Conservation (phyloP, 2,329 filamentous ascomycete species). For the Cladosporium colombiae region DNA sequence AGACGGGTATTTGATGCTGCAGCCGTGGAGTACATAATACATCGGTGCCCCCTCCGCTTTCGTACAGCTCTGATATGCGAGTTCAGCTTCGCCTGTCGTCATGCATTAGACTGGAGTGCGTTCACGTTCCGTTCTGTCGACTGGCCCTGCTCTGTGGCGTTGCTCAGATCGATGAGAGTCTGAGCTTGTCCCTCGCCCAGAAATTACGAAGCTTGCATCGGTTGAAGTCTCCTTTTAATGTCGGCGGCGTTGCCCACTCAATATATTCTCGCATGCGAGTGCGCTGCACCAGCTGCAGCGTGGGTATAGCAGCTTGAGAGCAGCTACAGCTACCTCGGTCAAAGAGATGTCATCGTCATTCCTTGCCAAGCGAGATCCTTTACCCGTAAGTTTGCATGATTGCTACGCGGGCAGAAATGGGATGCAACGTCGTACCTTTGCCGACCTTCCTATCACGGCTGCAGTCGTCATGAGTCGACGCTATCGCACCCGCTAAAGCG, state of each 20-base stretch:
- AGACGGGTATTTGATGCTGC: background rate
- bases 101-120: background rate
- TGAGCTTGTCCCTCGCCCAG: background rate
- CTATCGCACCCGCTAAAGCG: slow-evolving; percentile 1
- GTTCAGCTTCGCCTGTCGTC: background rate
- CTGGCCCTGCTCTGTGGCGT: background rate
- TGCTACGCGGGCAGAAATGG: background rate
- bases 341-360: background rate
- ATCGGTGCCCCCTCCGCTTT: background rate
- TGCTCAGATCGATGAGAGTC: background rate
- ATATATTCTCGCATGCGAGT: background rate
- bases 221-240: background rate
- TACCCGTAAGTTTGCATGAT: background rate
- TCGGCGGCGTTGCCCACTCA: background rate
- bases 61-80: background rate
- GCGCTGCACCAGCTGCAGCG: background rate
- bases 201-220: background rate
- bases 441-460: slow-evolving; percentile 9
- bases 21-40: background rate
- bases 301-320: too few relatives aligned
- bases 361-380: slow-evolving; percentile 9
- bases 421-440: slow-evolving; percentile 18
- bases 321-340: background rate
- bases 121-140: background rate
- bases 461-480: slow-evolving; percentile 3